These are phyloP conservation scores for Malbranchea cinnamomea DNA, from an alignment of 2,329 filamentous ascomycete genomes.

Conservation along the genomic window DNA sequence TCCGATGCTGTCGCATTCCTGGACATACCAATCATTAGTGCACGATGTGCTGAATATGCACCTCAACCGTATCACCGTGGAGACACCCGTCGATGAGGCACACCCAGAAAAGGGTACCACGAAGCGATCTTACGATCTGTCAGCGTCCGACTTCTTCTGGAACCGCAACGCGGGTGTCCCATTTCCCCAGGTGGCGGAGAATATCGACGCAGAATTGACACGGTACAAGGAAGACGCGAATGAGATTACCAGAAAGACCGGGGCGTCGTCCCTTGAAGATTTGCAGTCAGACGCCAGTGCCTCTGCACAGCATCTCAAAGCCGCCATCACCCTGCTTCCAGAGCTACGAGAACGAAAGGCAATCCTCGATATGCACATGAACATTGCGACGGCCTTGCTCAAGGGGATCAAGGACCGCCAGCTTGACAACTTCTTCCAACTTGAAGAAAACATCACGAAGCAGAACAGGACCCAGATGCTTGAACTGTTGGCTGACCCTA, in stretches of 20 bases:
- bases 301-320: constrained; percentile 87
- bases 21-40: constrained; percentile 77
- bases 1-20: constrained; percentile 96
- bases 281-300: constrained; percentile 77
- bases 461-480: constrained; percentile 80
- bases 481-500: constrained; percentile 65
- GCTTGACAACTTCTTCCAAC: constrained; percentile 87
- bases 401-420: constrained; percentile 88
- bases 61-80: constrained; percentile 87
- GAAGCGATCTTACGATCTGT: constrained; percentile 84
- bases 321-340: constrained; percentile 81
- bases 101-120: constrained; percentile 59
- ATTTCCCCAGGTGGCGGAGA: constrained; percentile 90
- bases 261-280: constrained; percentile 82
- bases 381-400: constrained; percentile 67
- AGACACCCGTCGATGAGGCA: constrained; percentile 63
- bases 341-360: constrained; percentile 86
- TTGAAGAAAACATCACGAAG: constrained; percentile 86
- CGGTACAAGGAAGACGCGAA: constrained; percentile 92
- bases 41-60: constrained; percentile 65
- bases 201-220: constrained; percentile 84
- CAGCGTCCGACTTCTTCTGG: constrained; percentile 91
- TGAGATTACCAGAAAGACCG: constrained; percentile 89
- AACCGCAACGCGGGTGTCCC: constrained; percentile 76
- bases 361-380: constrained; percentile 98